phyloP scores from a whole-genome alignment of 2,329 filamentous ascomycete genomes.

The Cercospora beticola region DNA sequence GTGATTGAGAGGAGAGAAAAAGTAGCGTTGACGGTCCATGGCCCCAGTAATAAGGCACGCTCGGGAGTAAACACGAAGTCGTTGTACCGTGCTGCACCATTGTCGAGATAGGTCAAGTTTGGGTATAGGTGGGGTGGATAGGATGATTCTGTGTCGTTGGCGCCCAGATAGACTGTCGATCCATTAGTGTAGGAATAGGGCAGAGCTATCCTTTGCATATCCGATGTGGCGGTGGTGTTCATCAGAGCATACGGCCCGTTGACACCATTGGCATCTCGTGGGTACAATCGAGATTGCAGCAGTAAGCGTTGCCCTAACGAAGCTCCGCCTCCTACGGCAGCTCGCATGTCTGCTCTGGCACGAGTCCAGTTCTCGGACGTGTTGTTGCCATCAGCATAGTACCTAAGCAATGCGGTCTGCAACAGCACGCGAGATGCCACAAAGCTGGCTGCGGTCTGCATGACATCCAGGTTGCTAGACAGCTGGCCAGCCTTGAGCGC shows the following conservation, averaged over 20 bases:
- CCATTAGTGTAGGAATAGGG: conserved; percentile 64
- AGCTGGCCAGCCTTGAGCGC: conserved; percentile 84
- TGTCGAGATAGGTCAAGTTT: conserved; percentile 65
- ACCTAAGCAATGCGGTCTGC: conserved; percentile 53
- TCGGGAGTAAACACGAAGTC: conserved; percentile 28
- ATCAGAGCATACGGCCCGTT: conserved; percentile 55
- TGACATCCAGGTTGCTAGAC: conserved; percentile 72
- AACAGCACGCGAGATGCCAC: conserved; percentile 64
- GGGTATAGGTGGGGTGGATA: conserved; percentile 75
- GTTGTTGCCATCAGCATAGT: conserved; percentile 56
- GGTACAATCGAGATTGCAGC: conserved; percentile 72
- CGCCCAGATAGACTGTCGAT: conserved; percentile 59
- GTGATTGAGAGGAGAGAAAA: conserved; percentile 80
- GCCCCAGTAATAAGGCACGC: conserved; percentile 71
- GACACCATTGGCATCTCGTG: conserved; percentile 63
- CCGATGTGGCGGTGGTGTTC: conserved; percentile 59
- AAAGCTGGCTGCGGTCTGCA: conserved; percentile 71
- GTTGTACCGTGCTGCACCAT: conserved; percentile 1
- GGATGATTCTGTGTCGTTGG: conserved; percentile 53
- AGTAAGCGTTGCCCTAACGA: conserved; percentile 52
- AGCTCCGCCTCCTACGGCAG: conserved; percentile 61
- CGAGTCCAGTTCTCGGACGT: conserved; percentile 60
- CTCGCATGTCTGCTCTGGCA: conserved; percentile 65
- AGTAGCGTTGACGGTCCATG: conserved; percentile 67
- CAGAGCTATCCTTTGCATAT: conserved; percentile 54